These are phyloP conservation scores for Fusarium nurragi DNA, from an alignment of 2,329 filamentous ascomycete species.

Conservation along the genomic window DNA sequence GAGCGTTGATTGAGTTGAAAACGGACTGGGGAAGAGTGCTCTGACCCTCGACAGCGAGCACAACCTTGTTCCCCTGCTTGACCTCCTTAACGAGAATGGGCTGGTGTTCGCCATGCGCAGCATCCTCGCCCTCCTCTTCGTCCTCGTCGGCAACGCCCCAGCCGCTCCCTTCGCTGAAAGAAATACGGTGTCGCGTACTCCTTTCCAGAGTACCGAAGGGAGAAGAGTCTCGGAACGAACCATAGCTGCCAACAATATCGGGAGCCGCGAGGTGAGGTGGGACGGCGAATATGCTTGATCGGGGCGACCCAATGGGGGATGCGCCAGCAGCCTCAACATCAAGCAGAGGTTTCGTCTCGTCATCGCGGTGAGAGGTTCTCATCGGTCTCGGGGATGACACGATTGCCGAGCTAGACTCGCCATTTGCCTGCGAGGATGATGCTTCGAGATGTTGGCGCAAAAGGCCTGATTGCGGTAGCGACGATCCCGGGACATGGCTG, in stretches of 20 bases:
- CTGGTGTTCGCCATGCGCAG: constrained; percentile 68
- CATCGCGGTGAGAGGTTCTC: constrained; percentile 49
- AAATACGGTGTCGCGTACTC: constrained; percentile 52
- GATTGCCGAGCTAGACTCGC: constrained; percentile 39
- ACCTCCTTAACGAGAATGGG: constrained; percentile 89
- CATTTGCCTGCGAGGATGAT: constrained; percentile 33
- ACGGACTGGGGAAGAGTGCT: constrained; percentile 96
- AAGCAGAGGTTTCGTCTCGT: constrained; percentile 60
- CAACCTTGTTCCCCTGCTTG: constrained; percentile 85
- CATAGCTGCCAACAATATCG: constrained; percentile 77
- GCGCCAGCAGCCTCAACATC: constrained; percentile 55
- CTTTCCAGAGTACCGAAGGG: constrained; percentile 64
- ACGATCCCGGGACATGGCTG: constrained; percentile 51
- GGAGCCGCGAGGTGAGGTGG: constrained; percentile 72
- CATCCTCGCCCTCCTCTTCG: constrained; percentile 42
- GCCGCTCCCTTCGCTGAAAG: constrained; percentile 55
- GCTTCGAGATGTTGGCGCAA: constrained; percentile 63
- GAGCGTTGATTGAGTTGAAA: constrained; percentile 94
- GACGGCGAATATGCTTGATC: constrained; percentile 62
- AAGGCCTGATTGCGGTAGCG: constrained; percentile 54
- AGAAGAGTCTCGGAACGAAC: constrained; percentile 57
- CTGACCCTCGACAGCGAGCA: constrained; percentile 87
- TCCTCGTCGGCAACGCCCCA: constrained; percentile 51
- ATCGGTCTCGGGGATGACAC: constrained; percentile 23
- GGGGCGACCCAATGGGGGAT: constrained; percentile 42